phyloP scores from a whole-genome alignment of 495 filamentous ascomycete genomes.

The Neurospora sp. region DNA sequence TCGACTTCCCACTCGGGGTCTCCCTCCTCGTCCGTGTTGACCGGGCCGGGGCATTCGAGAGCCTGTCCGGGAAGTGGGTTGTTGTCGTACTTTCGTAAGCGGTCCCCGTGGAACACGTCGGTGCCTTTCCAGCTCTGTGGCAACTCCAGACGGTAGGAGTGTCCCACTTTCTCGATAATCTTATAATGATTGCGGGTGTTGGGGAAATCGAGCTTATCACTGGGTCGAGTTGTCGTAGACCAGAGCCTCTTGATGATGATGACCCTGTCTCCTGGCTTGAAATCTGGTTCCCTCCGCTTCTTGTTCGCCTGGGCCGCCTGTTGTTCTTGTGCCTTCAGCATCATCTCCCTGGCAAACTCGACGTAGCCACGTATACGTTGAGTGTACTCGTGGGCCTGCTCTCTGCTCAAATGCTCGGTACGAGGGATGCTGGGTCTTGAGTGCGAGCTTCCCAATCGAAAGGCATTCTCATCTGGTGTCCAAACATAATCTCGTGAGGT shows the following conservation, averaged over 20 bases:
- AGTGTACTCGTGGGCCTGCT: neutral
- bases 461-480: too few relatives aligned
- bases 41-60: too few relatives aligned
- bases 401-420: too few relatives aligned
- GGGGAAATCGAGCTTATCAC: conserved; percentile 5
- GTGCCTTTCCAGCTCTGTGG: neutral
- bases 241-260: conserved; percentile 2
- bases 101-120: neutral
- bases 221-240: neutral
- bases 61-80: conserved; percentile 5
- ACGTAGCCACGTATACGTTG: neutral
- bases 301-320: conserved; percentile 1
- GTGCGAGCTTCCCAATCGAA: too few relatives aligned
- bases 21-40: too few relatives aligned
- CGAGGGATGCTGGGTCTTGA: too few relatives aligned
- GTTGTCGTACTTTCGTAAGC: neutral
- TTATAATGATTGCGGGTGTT: conserved; percentile 1
- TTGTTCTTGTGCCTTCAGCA: neutral
- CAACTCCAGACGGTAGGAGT: conserved; percentile 1
- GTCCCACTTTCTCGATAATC: neutral
- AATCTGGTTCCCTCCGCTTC: conserved; percentile 5
- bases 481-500: too few relatives aligned
- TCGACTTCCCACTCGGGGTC: too few relatives aligned
- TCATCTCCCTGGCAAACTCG: neutral
- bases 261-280: conserved; percentile 2